Evolutionary conservation across 1,284 basidiomycete species (phyloP).

Genomic region (Gomphus sp.): DNA sequence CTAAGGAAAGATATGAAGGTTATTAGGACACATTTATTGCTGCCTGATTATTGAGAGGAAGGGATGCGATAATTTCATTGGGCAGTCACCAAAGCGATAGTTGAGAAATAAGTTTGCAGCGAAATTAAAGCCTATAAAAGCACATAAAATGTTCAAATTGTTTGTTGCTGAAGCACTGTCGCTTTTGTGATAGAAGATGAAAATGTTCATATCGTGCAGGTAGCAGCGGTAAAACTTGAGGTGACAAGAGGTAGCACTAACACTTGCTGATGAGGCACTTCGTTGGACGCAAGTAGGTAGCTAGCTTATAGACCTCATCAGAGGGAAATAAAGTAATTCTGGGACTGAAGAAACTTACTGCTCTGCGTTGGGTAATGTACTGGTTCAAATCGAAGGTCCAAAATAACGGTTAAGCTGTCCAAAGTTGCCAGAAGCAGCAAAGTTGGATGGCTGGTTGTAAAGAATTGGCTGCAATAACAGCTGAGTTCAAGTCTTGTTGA

Average conservation of each 20-base stretch:
- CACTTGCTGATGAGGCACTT: conserved; percentile 44
- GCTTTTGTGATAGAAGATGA: neutral
- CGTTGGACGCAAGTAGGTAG: conserved; percentile 72
- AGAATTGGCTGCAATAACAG: conserved; percentile 48
- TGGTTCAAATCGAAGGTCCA: conserved; percentile 41
- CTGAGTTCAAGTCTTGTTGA: neutral
- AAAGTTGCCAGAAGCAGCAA: conserved; percentile 53
- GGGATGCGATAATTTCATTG: neutral
- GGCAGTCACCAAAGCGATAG: neutral
- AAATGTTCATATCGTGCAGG: conserved; percentile 15
- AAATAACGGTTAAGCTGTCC: conserved; percentile 38
- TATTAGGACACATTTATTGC: neutral
- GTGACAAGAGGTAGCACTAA: conserved; percentile 54
- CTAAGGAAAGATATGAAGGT: conserved; percentile 11
- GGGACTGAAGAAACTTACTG: conserved; percentile 30
- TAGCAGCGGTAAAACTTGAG: conserved; percentile 40
- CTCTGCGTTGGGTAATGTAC: conserved; percentile 47
- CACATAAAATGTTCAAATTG: neutral
- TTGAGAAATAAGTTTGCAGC: neutral
- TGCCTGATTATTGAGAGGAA: neutral
- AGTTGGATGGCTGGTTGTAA: conserved; percentile 51
- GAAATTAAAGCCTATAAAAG: neutral
- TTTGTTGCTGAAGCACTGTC: neutral
- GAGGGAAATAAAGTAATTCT: conserved; percentile 21
- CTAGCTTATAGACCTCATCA: conserved; percentile 36